A percentile compares a stretch with the other conserved stretches of the same genome.
Conservation (phyloP, 2,329 filamentous ascomycete genomes). For the Venturia oleaginea region DNA sequence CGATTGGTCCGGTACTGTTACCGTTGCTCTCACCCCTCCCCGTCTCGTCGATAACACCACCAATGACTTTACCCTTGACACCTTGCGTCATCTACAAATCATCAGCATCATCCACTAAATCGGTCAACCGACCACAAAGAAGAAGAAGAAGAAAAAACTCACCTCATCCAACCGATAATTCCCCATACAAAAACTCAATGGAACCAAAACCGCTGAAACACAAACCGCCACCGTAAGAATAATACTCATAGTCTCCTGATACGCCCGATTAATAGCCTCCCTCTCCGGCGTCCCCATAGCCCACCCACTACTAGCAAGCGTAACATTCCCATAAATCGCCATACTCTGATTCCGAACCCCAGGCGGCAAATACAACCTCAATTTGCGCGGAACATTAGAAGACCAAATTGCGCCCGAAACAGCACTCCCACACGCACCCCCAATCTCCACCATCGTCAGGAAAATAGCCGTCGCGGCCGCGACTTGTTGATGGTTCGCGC, state of each 20-base stretch:
- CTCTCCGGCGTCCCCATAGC: conserved; percentile 47
- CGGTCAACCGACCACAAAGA: neutral
- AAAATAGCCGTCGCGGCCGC: conserved; percentile 49
- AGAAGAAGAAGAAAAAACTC: conserved; percentile 35
- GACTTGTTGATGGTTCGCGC: conserved; percentile 43
- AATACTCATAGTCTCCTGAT: conserved; percentile 56
- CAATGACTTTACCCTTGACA: conserved; percentile 5
- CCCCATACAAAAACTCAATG: conserved; percentile 46
- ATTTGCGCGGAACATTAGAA: conserved; percentile 37
- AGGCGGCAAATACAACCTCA: conserved; percentile 43
- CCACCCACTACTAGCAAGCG: conserved; percentile 40
- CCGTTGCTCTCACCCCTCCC: conserved; percentile 36
- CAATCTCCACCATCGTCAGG: conserved; percentile 46
- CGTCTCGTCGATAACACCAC: neutral
- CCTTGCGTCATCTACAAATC: neutral
- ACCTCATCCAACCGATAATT: conserved; percentile 49
- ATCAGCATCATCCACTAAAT: conserved; percentile 31
- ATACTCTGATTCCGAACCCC: conserved; percentile 34
- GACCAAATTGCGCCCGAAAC: conserved; percentile 48
- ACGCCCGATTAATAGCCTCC: conserved; percentile 53
- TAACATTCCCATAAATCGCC: conserved; percentile 44
- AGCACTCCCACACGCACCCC: conserved; percentile 44
- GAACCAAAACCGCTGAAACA: conserved; percentile 47
- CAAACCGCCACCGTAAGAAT: conserved; percentile 47
- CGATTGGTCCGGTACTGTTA: neutral